Conservation (phyloP, 805 yeast species). For the Barnettozyma populi region DNA sequence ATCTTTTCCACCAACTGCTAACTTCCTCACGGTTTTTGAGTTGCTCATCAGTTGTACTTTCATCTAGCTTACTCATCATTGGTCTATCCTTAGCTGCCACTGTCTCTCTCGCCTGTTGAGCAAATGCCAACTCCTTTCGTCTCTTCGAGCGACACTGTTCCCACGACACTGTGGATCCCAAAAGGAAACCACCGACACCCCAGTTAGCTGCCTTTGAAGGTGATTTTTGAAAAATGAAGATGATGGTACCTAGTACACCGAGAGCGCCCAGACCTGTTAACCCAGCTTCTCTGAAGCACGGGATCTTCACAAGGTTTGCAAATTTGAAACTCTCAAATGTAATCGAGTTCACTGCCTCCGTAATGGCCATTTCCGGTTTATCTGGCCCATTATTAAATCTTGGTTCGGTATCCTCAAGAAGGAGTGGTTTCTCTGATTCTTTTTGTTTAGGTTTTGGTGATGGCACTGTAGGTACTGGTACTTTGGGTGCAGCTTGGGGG, state of each 20-base stretch:
- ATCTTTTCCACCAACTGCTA: constrained; percentile 27
- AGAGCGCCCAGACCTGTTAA: constrained; percentile 67
- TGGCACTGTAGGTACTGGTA: not conserved
- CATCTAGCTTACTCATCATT: constrained; percentile 27
- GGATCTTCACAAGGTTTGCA: constrained; percentile 49
- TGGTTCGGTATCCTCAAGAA: constrained; percentile 37
- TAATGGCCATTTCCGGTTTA: constrained; percentile 28
- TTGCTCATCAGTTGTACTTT: constrained; percentile 20
- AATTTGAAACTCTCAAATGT: constrained; percentile 46
- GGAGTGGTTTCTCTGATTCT: constrained; percentile 25
- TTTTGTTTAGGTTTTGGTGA: not conserved
- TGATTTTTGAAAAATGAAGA: constrained; percentile 61
- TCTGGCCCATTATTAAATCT: constrained; percentile 30
- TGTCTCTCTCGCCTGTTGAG: constrained; percentile 60
- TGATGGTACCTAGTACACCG: constrained; percentile 64
- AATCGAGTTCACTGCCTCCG: constrained; percentile 38
- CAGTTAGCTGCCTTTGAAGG: constrained; percentile 66
- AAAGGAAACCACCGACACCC: constrained; percentile 72
- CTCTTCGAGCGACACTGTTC: constrained; percentile 82
- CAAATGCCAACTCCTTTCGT: constrained; percentile 58
- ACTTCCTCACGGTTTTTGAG: constrained; percentile 23
- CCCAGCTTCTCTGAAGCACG: constrained; percentile 79
- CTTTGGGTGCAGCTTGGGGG: constrained; percentile 1
- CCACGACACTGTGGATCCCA: constrained; percentile 85
- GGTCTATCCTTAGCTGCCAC: constrained; percentile 32